Conservation (phyloP, 1,284 basidiomycete genomes). For the Gymnopus androsaceus region DNA sequence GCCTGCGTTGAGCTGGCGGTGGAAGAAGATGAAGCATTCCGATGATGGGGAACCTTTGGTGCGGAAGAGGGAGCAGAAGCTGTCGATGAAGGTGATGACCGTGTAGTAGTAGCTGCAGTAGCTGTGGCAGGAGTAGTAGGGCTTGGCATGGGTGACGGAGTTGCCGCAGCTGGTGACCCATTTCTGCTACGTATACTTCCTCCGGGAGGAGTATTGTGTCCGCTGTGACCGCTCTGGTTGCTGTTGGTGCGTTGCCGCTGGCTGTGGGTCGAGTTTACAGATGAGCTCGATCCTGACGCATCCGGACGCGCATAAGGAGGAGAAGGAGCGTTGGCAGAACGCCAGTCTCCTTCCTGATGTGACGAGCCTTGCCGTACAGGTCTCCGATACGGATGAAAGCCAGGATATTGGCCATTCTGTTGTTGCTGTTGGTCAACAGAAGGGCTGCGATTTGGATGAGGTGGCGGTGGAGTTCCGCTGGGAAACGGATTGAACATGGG, state of each 20-base stretch:
- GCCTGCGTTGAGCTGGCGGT: conserved; percentile 36
- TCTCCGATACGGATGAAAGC: conserved; percentile 82
- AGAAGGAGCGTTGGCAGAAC: conserved; percentile 38
- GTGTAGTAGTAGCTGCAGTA: conserved; percentile 16
- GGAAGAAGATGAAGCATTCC: conserved; percentile 44
- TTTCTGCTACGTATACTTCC: conserved; percentile 37
- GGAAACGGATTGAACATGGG: conserved; percentile 63
- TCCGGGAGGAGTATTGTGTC: conserved; percentile 37
- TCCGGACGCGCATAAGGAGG: conserved; percentile 74
- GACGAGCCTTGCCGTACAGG: conserved; percentile 48
- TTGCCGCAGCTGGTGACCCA: conserved; percentile 26
- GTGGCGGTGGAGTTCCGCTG: conserved; percentile 68
- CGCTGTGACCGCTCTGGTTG: conserved; percentile 48
- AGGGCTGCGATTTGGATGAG: conserved; percentile 21
- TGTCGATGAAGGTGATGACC: conserved; percentile 11
- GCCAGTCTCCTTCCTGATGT: conserved; percentile 48
- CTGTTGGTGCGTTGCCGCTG: conserved; percentile 66
- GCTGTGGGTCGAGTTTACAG: conserved; percentile 67
- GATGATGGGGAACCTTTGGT: conserved; percentile 41
- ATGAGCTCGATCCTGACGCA: conserved; percentile 73
- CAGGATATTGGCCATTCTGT: conserved; percentile 51
- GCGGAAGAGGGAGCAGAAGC: conserved; percentile 15
- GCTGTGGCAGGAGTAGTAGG: no score
- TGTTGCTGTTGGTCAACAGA: conserved; percentile 40
- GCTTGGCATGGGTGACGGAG: no score